Conservation (phyloP, 2,329 filamentous ascomycete species). For the Zymoseptoria brevis region DNA sequence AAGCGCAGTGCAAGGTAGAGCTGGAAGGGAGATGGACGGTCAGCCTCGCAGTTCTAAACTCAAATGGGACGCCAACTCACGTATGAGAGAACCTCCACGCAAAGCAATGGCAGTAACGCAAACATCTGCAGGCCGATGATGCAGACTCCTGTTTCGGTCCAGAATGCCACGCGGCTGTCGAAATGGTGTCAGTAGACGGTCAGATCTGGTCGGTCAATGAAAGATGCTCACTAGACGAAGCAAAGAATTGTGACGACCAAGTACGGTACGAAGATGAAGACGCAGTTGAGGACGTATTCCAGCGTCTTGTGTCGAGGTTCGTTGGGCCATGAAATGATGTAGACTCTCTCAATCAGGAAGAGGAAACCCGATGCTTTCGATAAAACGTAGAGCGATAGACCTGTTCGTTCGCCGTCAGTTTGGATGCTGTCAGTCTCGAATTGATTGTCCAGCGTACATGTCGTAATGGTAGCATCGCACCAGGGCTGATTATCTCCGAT, state of each 20-base stretch:
- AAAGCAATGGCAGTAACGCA: constrained; percentile 11
- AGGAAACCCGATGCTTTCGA: constrained; percentile 11
- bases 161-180: constrained; percentile 10
- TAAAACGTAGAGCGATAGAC: constrained; percentile 14
- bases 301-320: constrained; percentile 9
- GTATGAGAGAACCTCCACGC: constrained; percentile 15
- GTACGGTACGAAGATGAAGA: constrained; percentile 12
- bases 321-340: constrained; percentile 18
- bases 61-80: constrained; percentile 1
- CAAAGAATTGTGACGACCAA: constrained; percentile 6
- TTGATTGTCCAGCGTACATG: constrained; percentile 5
- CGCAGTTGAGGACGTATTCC: constrained; percentile 14
- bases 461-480: constrained; percentile 11
- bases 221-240: constrained; percentile 9
- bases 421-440: neutral
- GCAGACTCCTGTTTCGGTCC: constrained; percentile 10
- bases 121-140: constrained; percentile 13
- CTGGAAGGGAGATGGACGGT: constrained; percentile 1
- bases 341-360: constrained; percentile 17
- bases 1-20: constrained; percentile 16
- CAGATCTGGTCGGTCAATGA: neutral
- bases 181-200: neutral
- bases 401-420: neutral
- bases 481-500: constrained; percentile 3
- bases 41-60: neutral